Percentiles rank a stretch among this genome's conserved stretches.
phyloP scores from a whole-genome alignment of 2,329 filamentous ascomycete genomes.

The Cadophora luteo-olivacea region DNA sequence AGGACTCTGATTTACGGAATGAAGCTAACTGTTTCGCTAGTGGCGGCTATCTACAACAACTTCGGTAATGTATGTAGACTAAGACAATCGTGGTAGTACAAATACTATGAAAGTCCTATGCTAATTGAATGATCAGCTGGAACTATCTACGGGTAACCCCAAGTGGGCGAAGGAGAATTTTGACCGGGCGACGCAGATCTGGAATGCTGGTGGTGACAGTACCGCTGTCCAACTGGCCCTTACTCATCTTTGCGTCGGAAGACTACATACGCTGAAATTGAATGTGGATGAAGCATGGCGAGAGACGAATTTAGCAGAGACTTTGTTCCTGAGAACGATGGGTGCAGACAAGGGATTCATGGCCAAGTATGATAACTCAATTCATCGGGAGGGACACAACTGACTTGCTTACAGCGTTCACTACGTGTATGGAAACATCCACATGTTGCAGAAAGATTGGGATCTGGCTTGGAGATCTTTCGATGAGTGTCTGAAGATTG shows the following conservation, averaged over 20 bases:
- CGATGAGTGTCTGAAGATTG: conserved; percentile 27
- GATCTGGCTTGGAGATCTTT: conserved; percentile 22
- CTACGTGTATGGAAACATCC: conserved; percentile 35
- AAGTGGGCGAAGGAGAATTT: conserved; percentile 33
- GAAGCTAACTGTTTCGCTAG: not conserved
- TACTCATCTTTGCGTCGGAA: conserved; percentile 30
- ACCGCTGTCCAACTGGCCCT: conserved; percentile 29
- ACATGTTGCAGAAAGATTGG: conserved; percentile 28
- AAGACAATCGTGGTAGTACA: too few species aligned
- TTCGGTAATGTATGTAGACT: conserved; percentile 26
- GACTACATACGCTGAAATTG: conserved; percentile 23
- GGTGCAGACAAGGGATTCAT: conserved; percentile 32
- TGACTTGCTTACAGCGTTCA: conserved; percentile 26
- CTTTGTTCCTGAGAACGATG: conserved; percentile 28
- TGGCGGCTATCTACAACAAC: conserved; percentile 30
- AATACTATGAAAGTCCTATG: not conserved
- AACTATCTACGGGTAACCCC: conserved; percentile 30
- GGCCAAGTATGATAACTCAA: conserved; percentile 23
- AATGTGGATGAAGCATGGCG: conserved; percentile 26
- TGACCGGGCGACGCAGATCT: conserved; percentile 30
- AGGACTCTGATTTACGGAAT: not conserved
- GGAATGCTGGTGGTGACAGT: conserved; percentile 24
- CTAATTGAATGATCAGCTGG: conserved; percentile 21
- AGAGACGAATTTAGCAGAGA: conserved; percentile 26
- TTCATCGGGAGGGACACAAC: not conserved